Evolutionary conservation across 345 rosid genomes (phyloP), one percentile per base, ranked within the genome.

Genomic region (Isatis tinctoria): DNA sequence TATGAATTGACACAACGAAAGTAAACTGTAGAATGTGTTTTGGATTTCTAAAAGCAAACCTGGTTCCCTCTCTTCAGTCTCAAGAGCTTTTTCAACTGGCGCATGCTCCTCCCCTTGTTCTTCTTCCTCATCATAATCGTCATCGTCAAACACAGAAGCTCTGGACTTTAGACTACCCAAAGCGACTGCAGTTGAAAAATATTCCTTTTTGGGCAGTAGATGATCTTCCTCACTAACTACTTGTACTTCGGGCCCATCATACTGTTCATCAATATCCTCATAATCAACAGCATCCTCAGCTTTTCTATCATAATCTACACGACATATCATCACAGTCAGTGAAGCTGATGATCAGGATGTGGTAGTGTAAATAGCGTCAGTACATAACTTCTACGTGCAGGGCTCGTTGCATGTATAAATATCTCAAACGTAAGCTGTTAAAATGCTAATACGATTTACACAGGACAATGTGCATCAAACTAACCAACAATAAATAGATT

Each of bases 271-370:
- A 72, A 95, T 76, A 82, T 95, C 98, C 78, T 92, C 96, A 76
- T 90, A 95, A 79, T 95, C 94, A 79, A 92, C 84, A 17, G 97
- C 98, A 88, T 90, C 88, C 85, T 92, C 99, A 27, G 91, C 88
- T 85, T 95, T 90, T 81, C 86, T 87, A 79, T 85, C 83, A 82
- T 90, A 92, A 88, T 90, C 99, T 95, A 81, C 71, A 65, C 72
- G 56, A 71, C 80, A 82, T 71, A 65, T 65, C 51, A 67, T 43
- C 58, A 78, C 65, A 33, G 52, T 72, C 65, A 66, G 24, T 71
- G 68, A 57, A 30, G 54, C 61, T 48, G 67, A 49, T 57, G 56
- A 76, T 76, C 71, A 64, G 62, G 67, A 70, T 48, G 17, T 57
- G 43, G 41, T 64, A 45, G 33, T 18, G 59, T n/a, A 57, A 30